phyloP scores from a whole-genome alignment of 2,329 filamentous ascomycete species.

The Mollisia scopiformis region DNA sequence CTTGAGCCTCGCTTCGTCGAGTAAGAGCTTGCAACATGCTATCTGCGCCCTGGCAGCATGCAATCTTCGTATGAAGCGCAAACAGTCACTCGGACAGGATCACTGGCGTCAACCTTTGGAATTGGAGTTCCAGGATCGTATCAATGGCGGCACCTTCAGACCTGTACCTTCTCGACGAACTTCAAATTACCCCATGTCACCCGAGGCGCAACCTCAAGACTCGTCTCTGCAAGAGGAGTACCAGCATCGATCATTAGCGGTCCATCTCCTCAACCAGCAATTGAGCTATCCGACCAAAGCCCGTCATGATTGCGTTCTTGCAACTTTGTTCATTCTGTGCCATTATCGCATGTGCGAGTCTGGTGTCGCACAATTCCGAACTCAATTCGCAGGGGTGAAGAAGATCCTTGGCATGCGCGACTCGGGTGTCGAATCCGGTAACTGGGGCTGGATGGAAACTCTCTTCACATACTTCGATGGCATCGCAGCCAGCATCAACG shows the following conservation, averaged over 20 bases:
- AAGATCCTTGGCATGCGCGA: conserved; percentile 82
- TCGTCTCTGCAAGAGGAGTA: conserved; percentile 75
- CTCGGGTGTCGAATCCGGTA: conserved; percentile 59
- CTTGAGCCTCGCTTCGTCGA: conserved; percentile 74
- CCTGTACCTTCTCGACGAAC: conserved; percentile 25
- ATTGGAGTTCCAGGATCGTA: conserved; percentile 35
- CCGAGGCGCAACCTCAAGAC: conserved; percentile 49
- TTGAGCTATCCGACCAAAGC: conserved; percentile 76
- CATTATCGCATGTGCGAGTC: conserved; percentile 94
- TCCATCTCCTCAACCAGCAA: conserved; percentile 81
- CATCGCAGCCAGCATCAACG: conserved; percentile 88
- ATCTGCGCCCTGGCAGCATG: conserved; percentile 88
- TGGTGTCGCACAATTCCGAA: conserved; percentile 89
- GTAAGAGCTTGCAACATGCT: conserved; percentile 86
- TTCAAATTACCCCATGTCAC: conserved; percentile 34
- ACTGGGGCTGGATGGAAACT: conserved; percentile 87
- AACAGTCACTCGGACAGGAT: conserved; percentile 61
- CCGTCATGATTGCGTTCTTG: conserved; percentile 83
- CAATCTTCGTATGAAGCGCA: conserved; percentile 84
- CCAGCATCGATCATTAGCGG: conserved; percentile 79
- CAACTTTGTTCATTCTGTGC: conserved; percentile 84
- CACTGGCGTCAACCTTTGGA: conserved; percentile 47
- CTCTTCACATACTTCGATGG: conserved; percentile 96
- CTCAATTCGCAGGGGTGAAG: conserved; percentile 90
- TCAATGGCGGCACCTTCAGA: conserved; percentile 27